Conservation (phyloP, 495 filamentous ascomycete genomes). For the Cercophora scortea region DNA sequence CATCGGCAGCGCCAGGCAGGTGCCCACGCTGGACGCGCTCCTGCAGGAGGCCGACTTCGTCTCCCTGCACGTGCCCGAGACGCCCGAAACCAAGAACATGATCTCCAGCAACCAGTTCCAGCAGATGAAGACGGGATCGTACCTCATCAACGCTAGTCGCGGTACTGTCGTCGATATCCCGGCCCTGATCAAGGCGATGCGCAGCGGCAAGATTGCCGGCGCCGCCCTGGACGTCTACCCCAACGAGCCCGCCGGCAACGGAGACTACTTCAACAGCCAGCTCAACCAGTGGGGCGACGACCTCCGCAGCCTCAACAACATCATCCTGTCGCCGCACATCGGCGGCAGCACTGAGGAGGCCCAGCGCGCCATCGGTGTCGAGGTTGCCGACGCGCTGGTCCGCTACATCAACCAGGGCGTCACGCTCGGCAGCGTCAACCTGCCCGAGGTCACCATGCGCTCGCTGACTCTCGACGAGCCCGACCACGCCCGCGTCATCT, state of each 20-base stretch:
- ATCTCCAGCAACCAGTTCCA: constrained; percentile 69
- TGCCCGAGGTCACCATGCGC: constrained; percentile 87
- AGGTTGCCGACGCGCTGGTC: constrained; percentile 80
- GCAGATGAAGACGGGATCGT: constrained; percentile 85
- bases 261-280: constrained; percentile 83
- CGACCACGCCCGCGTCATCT: constrained; percentile 84
- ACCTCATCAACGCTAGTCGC: constrained; percentile 92
- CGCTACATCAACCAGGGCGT: constrained; percentile 89
- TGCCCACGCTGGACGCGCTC: constrained; percentile 66
- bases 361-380: constrained; percentile 90
- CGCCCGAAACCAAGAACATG: constrained; percentile 86
- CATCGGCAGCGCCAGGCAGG: constrained; percentile 77
- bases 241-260: constrained; percentile 86
- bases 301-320: constrained; percentile 75
- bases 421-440: constrained; percentile 86
- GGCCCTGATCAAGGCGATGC: constrained; percentile 81
- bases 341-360: constrained; percentile 97
- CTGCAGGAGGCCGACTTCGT: constrained; percentile 82
- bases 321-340: constrained; percentile 95
- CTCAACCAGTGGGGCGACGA: constrained; percentile 85
- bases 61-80: constrained; percentile 88
- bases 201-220: constrained; percentile 80
- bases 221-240: constrained; percentile 96
- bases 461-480: constrained; percentile 80
- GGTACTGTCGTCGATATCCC: constrained; percentile 93